These are phyloP conservation scores for Stevia rebaudiana DNA, from an alignment of 140 eudicot genomes.

Conservation along the genomic window DNA sequence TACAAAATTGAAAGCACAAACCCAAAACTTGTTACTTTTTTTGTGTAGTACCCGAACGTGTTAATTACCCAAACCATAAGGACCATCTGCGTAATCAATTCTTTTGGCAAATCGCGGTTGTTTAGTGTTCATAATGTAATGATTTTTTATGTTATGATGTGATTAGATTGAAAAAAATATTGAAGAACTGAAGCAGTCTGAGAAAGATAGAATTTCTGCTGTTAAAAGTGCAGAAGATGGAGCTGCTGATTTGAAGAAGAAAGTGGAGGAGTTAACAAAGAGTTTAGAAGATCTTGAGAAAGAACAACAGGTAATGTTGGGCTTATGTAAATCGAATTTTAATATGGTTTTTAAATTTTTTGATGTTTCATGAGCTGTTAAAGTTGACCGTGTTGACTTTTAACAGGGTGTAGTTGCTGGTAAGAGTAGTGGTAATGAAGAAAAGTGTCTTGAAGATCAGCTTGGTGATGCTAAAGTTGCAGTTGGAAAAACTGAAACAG, in stretches of 20 bases:
- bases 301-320: slow-evolving; percentile 67
- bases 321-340: neutral
- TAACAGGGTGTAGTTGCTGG: slow-evolving; percentile 90
- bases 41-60: too few species aligned
- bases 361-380: slow-evolving; percentile 3
- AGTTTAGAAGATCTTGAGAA: slow-evolving; percentile 78
- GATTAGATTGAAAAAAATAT: slow-evolving; percentile 61
- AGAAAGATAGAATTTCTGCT: slow-evolving; percentile 62
- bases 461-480: slow-evolving; percentile 91
- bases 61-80: too few species aligned
- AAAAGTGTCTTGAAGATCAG: slow-evolving; percentile 95
- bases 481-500: slow-evolving; percentile 88
- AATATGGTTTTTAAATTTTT: neutral
- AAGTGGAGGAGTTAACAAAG: slow-evolving; percentile 56
- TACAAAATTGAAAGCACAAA: too few species aligned
- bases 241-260: slow-evolving; percentile 69
- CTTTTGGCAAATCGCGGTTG: slow-evolving; percentile 2
- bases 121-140: neutral
- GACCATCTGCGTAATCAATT: too few species aligned
- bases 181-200: slow-evolving; percentile 73
- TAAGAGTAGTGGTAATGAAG: slow-evolving; percentile 88
- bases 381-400: slow-evolving; percentile 1
- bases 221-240: slow-evolving; percentile 88
- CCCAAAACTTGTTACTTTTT: too few species aligned
- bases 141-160: slow-evolving; percentile 1